These are phyloP conservation scores for Simmondsia chinensis DNA, from an alignment of 148 eudicot species.

Conservation along the genomic window DNA sequence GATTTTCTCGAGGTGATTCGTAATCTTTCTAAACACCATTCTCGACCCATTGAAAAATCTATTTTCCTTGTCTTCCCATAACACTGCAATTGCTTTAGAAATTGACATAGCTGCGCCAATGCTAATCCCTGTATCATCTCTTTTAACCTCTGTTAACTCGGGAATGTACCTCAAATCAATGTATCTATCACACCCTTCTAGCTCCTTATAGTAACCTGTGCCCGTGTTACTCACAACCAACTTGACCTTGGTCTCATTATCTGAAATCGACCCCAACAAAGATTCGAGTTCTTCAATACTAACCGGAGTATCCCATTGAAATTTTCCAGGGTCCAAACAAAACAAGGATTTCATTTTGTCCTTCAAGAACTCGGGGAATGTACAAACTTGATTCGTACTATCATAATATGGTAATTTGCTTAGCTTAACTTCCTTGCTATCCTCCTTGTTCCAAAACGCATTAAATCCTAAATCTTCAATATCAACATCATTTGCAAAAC, in stretches of 20 bases:
- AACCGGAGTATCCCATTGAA: constrained; percentile 45
- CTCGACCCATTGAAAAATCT: neutral
- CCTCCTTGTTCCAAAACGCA: constrained; percentile 50
- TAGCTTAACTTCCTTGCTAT: constrained; percentile 24
- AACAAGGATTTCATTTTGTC: constrained; percentile 15
- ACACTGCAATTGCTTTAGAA: constrained; percentile 28
- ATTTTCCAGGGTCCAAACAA: constrained; percentile 17
- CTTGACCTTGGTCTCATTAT: constrained; percentile 16
- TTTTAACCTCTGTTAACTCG: constrained; percentile 35
- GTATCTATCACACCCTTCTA: too few species aligned
- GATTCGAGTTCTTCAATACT: constrained; percentile 38
- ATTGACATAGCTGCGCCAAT: constrained; percentile 67
- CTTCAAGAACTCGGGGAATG: constrained; percentile 38
- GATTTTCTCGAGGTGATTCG: constrained; percentile 55
- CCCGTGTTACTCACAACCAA: constrained; percentile 61
- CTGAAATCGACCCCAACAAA: constrained; percentile 17
- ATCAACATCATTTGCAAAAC: constrained; percentile 63
- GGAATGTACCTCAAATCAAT: constrained; percentile 45
- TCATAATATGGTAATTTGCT: constrained; percentile 38
- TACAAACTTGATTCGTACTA: constrained; percentile 15
- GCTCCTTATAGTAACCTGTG: constrained; percentile 51
- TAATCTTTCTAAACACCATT: constrained; percentile 27
- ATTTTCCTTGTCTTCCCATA: constrained; percentile 20
- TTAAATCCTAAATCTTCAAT: constrained; percentile 67
- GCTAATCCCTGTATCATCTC: constrained; percentile 27